Percentiles rank a stretch among this genome's conserved stretches.
Conservation (phyloP, 306 rosid genomes). For the cucumber (Cucumis sativus) region DNA sequence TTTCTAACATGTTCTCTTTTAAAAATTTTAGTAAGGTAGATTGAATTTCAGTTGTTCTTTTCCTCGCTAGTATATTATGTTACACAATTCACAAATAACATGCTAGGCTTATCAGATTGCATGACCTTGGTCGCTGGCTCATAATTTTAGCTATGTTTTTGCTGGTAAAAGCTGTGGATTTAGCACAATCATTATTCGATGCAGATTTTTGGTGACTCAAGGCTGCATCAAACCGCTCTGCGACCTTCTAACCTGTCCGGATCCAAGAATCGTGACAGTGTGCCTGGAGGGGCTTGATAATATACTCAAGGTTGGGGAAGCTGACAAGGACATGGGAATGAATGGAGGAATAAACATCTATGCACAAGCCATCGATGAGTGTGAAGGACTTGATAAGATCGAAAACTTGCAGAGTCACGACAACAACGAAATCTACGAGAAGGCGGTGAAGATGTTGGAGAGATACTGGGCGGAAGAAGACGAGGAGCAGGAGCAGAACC, state of each 20-base stretch:
- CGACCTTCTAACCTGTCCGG: conserved; percentile 43
- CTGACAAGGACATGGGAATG: conserved; percentile 47
- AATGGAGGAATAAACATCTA: conserved; percentile 28
- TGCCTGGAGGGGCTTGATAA: conserved; percentile 59
- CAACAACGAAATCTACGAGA: conserved; percentile 54
- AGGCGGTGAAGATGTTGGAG: conserved; percentile 63
- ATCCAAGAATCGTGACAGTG: conserved; percentile 37
- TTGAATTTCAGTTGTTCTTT: neutral
- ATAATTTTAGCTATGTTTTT: neutral
- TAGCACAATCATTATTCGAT: neutral
- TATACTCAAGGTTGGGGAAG: conserved; percentile 57
- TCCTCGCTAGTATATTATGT: neutral
- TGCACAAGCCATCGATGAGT: conserved; percentile 39
- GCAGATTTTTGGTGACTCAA: conserved; percentile 37
- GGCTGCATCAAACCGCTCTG: conserved; percentile 53
- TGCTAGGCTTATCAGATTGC: neutral
- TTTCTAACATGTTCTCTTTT: neutral
- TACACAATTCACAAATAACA: neutral
- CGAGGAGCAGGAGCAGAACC: conserved; percentile 26
- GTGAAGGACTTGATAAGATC: conserved; percentile 53
- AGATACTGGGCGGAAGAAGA: conserved; percentile 65
- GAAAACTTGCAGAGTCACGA: conserved; percentile 43
- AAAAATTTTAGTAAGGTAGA: neutral
- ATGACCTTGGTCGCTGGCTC: neutral
- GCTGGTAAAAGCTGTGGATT: neutral